These are phyloP conservation scores for Apiospora kogelbergensis DNA, from an alignment of 2,329 filamentous ascomycete genomes.

Conservation along the genomic window DNA sequence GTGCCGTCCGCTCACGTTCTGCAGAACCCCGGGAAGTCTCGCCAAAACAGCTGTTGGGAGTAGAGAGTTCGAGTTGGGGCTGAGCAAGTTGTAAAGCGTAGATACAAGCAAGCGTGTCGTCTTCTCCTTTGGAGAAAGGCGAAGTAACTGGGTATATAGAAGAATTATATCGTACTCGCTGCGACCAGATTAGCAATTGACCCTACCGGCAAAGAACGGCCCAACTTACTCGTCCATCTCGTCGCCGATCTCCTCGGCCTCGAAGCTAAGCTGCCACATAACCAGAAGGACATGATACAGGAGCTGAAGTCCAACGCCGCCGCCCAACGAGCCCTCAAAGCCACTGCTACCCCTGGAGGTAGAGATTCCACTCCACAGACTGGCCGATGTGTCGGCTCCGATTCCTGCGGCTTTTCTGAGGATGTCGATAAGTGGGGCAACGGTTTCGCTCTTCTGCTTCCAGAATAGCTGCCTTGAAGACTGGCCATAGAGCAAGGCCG, in stretches of 20 bases:
- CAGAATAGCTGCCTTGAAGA: constrained; percentile 82
- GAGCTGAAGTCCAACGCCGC: constrained; percentile 87
- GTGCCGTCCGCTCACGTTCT: constrained; percentile 62
- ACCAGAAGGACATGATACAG: constrained; percentile 93
- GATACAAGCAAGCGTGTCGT: constrained; percentile 89
- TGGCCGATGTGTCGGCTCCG: constrained; percentile 60
- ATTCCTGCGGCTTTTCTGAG: constrained; percentile 76
- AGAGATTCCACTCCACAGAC: constrained; percentile 59
- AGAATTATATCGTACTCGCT: constrained; percentile 92
- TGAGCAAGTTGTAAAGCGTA: constrained; percentile 83
- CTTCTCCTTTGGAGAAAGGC: constrained; percentile 95
- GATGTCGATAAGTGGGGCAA: constrained; percentile 80
- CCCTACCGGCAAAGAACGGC: neutral
- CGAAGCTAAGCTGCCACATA: constrained; percentile 96
- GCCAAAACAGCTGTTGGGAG: constrained; percentile 86
- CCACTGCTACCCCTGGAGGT: constrained; percentile 56
- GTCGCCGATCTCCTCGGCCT: constrained; percentile 69
- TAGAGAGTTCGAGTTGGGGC: constrained; percentile 66
- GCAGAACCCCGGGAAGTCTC: constrained; percentile 69
- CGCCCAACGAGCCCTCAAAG: constrained; percentile 64
- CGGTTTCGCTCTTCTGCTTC: constrained; percentile 83
- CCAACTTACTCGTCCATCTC: constrained; percentile 78
- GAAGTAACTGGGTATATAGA: constrained; percentile 88
- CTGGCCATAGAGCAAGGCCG: constrained; percentile 74
- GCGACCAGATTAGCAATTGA: constrained; percentile 6